Evolutionary conservation across 1,284 basidiomycete species (phyloP).

Genomic region (Pseudozyma hubeiensis): DNA sequence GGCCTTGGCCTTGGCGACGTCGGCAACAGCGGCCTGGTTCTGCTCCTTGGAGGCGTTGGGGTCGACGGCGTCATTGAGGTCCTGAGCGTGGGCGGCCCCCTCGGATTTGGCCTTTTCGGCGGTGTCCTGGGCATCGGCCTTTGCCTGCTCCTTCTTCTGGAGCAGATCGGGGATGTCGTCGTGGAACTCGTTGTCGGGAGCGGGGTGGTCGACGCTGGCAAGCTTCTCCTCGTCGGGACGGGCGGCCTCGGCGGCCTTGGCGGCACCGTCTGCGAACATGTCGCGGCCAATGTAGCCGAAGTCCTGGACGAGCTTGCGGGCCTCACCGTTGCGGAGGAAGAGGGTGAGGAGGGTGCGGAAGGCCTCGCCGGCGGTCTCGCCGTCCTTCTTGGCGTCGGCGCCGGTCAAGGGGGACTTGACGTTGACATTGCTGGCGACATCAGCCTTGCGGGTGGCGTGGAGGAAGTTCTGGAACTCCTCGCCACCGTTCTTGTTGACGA

Average conservation of each 20-base stretch:
- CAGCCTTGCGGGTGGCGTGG: conserved; percentile 56
- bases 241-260: conserved; percentile 79
- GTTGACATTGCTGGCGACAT: conserved; percentile 47
- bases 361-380: conserved; percentile 62
- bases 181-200: conserved; percentile 69
- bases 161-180: conserved; percentile 71
- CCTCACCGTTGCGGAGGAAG: conserved; percentile 65
- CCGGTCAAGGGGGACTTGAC: conserved; percentile 48
- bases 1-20: conserved; percentile 71
- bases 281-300: conserved; percentile 74
- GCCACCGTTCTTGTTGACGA: conserved; percentile 61
- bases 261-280: conserved; percentile 81
- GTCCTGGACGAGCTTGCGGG: conserved; percentile 62
- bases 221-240: conserved; percentile 79
- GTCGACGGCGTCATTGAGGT: conserved; percentile 57
- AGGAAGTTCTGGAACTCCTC: conserved; percentile 67
- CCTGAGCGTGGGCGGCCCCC: conserved; percentile 44
- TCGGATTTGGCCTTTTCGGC: conserved; percentile 54
- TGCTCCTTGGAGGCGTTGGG: conserved; percentile 68
- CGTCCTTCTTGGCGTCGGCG: conserved; percentile 62
- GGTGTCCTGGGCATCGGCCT: conserved; percentile 43
- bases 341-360: conserved; percentile 64
- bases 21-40: conserved; percentile 68
- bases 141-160: conserved; percentile 65
- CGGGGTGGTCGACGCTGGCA: conserved; percentile 76